These are phyloP conservation scores for Cutaneotrichosporon mucoides DNA, from an alignment of 1,284 basidiomycete genomes.

Conservation along the genomic window DNA sequence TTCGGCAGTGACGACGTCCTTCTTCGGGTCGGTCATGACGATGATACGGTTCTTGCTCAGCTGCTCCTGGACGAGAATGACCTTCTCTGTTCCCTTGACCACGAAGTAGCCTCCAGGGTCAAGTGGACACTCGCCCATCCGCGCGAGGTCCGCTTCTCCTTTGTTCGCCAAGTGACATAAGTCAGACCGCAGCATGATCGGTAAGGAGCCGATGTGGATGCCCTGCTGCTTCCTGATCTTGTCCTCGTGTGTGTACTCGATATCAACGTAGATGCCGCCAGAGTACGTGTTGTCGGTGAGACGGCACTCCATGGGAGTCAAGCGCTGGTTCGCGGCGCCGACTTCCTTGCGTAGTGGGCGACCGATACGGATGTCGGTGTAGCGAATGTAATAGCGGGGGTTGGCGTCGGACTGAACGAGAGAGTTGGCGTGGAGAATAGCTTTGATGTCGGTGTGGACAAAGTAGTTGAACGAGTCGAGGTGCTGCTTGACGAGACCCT, in stretches of 20 bases:
- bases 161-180: slow-evolving; percentile 83
- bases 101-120: slow-evolving; percentile 99
- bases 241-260: slow-evolving; percentile 92
- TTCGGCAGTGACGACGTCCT: slow-evolving; percentile 89
- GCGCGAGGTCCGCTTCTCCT: slow-evolving; percentile 74
- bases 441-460: slow-evolving; percentile 93
- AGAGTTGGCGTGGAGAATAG: slow-evolving; percentile 89
- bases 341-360: slow-evolving; percentile 85
- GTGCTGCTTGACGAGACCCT: slow-evolving; percentile 98
- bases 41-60: slow-evolving; percentile 99
- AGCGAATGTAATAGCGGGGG: slow-evolving; percentile 95
- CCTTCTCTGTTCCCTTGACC: slow-evolving; percentile 99
- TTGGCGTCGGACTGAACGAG: slow-evolving; percentile 95
- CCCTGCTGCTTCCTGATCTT: slow-evolving; percentile 78
- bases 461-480: slow-evolving; percentile 99
- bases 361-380: slow-evolving; percentile 90
- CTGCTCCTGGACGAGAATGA: slow-evolving; percentile 98
- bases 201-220: slow-evolving; percentile 85
- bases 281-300: slow-evolving; percentile 94
- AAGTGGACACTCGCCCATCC: slow-evolving; percentile 93
- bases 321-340: slow-evolving; percentile 57
- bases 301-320: slow-evolving; percentile 97
- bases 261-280: slow-evolving; percentile 89
- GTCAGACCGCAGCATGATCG: slow-evolving; percentile 95
- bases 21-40: slow-evolving; percentile 87